Evolutionary conservation across 2,329 filamentous ascomycete species (phyloP), one percentile per base, ranked within the genome.

Genomic region (Nannizzia gypsea): DNA sequence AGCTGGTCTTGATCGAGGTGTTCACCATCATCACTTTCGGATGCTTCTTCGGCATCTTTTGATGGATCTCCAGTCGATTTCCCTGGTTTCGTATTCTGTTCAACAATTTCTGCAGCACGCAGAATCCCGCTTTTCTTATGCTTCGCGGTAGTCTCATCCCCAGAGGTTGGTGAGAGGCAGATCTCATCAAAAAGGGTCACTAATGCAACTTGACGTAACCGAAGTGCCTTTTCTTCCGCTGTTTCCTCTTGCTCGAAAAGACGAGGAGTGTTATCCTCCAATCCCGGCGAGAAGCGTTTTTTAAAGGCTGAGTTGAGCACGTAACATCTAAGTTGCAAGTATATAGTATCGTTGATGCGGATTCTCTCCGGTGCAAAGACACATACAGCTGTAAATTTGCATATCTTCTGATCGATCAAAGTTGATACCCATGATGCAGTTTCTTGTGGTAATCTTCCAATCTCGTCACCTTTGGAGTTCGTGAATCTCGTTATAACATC

Each of bases 1-100:
- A 99, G 85, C 70, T 99, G 93, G 67, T 95, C 91, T 71, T 97
- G 90, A 69, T 97, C 90, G 0, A 99, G 80, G 73, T 97, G 91
- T 66, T 91, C 82, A 1, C 90, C 90, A 38, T 96, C 91, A 66
- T 96, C 91, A 0, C 84, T 76, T 28, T 87, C 88, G 3, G 83
- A 81, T 0, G 78, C 78, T 1, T 77, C 79, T 11, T 75, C 75
- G 13, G 72, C 70, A 13, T 68, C 62, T 36, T 74, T 70, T 60
- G 78, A 75, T 54, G 68, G 67, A 56, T 42, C 70, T 38, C 63
- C 75, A 66, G 64, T 71, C 13, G 64, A 72, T 56, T 83, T 81
- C 63, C 80, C 84, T 59, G 82, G 81, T 65, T 85, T 86, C 6
- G 83, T 80, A 59, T 80, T 77, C 67, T 90, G 86, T 65, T 97